Evolutionary conservation across 1,284 basidiomycete species (phyloP), one percentile per base, ranked within the genome.

Genomic region (Pseudozyma thailandica): DNA sequence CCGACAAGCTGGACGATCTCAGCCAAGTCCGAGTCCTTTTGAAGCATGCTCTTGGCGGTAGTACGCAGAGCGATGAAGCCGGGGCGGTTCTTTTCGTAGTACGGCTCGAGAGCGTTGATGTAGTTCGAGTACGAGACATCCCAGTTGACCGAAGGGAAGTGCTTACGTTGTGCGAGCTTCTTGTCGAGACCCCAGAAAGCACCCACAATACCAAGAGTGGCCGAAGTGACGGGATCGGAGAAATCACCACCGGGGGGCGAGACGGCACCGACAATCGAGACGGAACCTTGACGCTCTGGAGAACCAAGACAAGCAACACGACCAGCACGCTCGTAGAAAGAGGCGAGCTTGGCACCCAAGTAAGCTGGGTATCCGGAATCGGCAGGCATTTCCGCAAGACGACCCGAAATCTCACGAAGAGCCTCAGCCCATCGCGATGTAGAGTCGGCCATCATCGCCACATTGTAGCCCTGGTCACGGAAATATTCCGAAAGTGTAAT

Each of bases 401-500:
- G 94, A 87, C 96, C 96, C 35, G 94, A 97, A 74, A 99, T 98
- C 87, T 99, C 96, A 87, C 96, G 93, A 49, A 99, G 86, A 30
- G 96, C 96, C 84, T 99, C 96, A 50, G 96, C 96, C 96, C 96
- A 99, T 79, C 96, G 94, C 27, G 94, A 97, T 0, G 96, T 98
- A 7, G 95, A 98, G 85, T 98, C 96, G 47, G 95, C 96, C 94
- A 98, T 98, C 96, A 99, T 99, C 49, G 95, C 90, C 28, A 99
- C 95, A 82, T 98, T 94, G 82, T 89, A 90, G 28, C 96, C 95
- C 84, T 98, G 94, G 85, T 98, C 95, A 86, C 95, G 92, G 91
- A 96, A 98, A 86, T 98, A 99, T 83, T 99, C 95, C 43, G 95
- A 95, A 21, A 98, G 89, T 0, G 96, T 99, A 86, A 99, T 98